phyloP scores from a whole-genome alignment of 768 basidiomycete species.

The Nidularia pulvinata region DNA sequence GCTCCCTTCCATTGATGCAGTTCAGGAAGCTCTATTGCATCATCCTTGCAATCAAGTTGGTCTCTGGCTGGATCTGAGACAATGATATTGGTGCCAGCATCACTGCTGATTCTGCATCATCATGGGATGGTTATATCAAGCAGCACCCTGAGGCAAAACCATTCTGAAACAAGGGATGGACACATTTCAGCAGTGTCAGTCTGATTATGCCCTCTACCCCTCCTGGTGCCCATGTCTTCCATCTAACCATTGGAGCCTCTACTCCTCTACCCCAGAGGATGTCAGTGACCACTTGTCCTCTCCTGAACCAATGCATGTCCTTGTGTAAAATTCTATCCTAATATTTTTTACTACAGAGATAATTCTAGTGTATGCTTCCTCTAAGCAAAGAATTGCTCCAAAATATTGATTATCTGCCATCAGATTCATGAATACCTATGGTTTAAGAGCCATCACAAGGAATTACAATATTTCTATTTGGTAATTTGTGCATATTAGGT shows the following conservation, averaged over 20 bases:
- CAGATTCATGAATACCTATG: too few relatives aligned
- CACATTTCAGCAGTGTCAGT: slow-evolving; percentile 2
- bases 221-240: slow-evolving; percentile 6
- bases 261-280: background rate
- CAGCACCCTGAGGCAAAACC: slow-evolving; percentile 16
- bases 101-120: background rate
- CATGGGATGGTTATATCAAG: slow-evolving; percentile 16
- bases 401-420: too few relatives aligned
- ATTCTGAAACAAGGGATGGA: slow-evolving; percentile 19
- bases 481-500: too few relatives aligned
- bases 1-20: too few relatives aligned
- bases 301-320: background rate
- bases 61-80: slow-evolving; percentile 6
- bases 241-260: background rate
- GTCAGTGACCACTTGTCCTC: background rate
- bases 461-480: too few relatives aligned
- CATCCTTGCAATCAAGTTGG: background rate
- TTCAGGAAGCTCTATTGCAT: slow-evolving; percentile 3
- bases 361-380: too few relatives aligned
- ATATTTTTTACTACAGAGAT: too few relatives aligned
- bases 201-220: slow-evolving; percentile 8
- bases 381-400: too few relatives aligned
- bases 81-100: slow-evolving; percentile 3
- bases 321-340: too few relatives aligned
- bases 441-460: too few relatives aligned